Evolutionary conservation across 106 monocot genomes (phyloP), one percentile per base, ranked within the genome.

Genomic region (Dendrobium nobile): DNA sequence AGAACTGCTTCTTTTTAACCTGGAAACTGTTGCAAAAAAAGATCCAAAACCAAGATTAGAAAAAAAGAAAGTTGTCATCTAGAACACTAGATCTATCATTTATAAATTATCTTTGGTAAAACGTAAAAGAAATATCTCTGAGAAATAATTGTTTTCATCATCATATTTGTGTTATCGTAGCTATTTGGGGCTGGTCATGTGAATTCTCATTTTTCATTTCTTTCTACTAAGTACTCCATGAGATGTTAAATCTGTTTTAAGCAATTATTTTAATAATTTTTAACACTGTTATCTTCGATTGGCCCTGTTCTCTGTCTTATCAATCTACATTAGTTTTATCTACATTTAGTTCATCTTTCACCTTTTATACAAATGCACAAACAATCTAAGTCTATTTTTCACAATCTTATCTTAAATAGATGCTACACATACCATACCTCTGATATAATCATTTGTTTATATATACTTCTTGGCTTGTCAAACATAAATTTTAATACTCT

Each of bases 1-100:
- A 95, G 79, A 95, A 95, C 73, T 88, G 90, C 59, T 95, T 95
- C 88, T 92, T 95, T 80, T 92, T 92, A n/a, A 92, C 95, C 82
- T 92, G 95, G 70, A 95, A 95, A 85, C 95, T 92, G 90, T 24
- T 78, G 16, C 11, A 37, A 40, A 70, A 77, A 28, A 54, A 77
- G 16, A 28, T 16, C 20, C 16, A 7, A 74, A 43, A 74, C 37
- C n/a, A 74, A 44, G 41, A 37, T 4, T 7, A 74, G 74, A 18
- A 74, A 74, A 33, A 28, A 20, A 74, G 20, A 74, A 20, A 9
- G 74, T 18, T 5, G 44, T 73, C 44, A 44, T 74, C 43, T 19
- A 74, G 74, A 74, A 74, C 43, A 74, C 17, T 37, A 72, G 43
- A 11, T 70, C 70, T 70, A 70, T 37, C 70, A 70, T 70, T 37